Base-by-base conservation (phyloP, 2,329 filamentous ascomycete species). In the Penicillium hordei region DNA sequence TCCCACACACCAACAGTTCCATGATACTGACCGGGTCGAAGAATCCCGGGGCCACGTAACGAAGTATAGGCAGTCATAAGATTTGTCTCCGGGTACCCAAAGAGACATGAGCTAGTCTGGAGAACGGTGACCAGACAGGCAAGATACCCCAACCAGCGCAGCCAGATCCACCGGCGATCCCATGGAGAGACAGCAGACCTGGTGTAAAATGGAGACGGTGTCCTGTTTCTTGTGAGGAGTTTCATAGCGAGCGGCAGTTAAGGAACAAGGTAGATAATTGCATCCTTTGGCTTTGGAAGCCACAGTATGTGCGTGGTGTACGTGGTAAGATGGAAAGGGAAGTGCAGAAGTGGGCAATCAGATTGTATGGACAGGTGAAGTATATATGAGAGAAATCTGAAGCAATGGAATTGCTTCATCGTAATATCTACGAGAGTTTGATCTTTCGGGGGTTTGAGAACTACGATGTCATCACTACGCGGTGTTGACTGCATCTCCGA, bases 21-120 rank as follows among this genome's bases (percentile, higher is more conserved):
- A n/a, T 40, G 52, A 46, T 66, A 65, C 33, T 66, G 61, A n/a
- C 64, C 63, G 0, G 64, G 64, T 13, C 58, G 63, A 53, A 66
- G 58, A 9, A 64, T 33, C 9, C 40, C 21, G 1, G 52, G 50
- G 9, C 33, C 21, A 29, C 36, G 27, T 10, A 45, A 45, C 5
- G 23, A 50, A 23, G 33, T 9, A n/a, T 53, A 49, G 21, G 27
- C 13, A 27, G 19, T 12, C 15, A 60, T 12, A 7, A 60, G 42
- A 15, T 53, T 58, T 6, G 56, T 42, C 4, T 60, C 57, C 6
- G 59, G 57, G n/a, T 55, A 23, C 7, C 34, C 49, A 15, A 33
- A 40, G 12, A 65, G 51, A 52, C 21, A 44, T 5, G 56, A 52
- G 29, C 52, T 59, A 3, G 49, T 53, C 34, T 59, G 52, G 19